These are phyloP conservation scores for Cytospora piceae DNA, from an alignment of 2,329 filamentous ascomycete species.

Conservation along the genomic window DNA sequence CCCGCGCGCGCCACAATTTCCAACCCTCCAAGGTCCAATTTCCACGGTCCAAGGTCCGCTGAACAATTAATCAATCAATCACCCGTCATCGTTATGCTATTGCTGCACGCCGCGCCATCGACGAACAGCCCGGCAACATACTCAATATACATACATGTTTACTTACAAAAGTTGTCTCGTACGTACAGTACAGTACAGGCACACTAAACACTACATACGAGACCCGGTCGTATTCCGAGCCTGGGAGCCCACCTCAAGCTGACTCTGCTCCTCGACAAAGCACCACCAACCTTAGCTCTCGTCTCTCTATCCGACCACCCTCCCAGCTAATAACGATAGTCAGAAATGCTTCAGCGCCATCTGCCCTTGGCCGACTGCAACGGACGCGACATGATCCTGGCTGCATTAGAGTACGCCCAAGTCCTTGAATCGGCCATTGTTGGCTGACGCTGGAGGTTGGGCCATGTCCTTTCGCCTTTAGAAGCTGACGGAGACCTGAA, in stretches of 20 bases:
- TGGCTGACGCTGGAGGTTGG: constrained; percentile 5
- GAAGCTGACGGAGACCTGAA: constrained; percentile 2
- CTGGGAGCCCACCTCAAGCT: not conserved
- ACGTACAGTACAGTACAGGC: not conserved
- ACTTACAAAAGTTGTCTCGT: not conserved
- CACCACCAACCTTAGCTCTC: not conserved
- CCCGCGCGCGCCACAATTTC: not conserved
- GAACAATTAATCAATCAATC: not conserved
- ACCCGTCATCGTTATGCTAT: not conserved
- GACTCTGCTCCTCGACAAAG: not conserved
- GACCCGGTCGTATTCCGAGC: not conserved
- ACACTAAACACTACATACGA: not conserved
- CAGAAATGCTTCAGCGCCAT: not conserved
- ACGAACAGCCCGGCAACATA: not conserved
- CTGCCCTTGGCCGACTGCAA: not conserved
- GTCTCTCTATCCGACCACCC: not conserved
- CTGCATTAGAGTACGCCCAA: constrained; percentile 6
- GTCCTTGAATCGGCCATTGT: constrained; percentile 10
- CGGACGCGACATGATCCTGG: not conserved
- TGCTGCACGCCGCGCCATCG: not conserved
- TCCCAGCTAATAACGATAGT: not conserved
- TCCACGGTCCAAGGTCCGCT: too few relatives aligned
- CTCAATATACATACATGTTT: too few relatives aligned
- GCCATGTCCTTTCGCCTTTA: constrained; percentile 11
- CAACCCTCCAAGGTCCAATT: not conserved